phyloP scores from a whole-genome alignment of 2,329 filamentous ascomycete species.

The Verticillium zaregamsianum region DNA sequence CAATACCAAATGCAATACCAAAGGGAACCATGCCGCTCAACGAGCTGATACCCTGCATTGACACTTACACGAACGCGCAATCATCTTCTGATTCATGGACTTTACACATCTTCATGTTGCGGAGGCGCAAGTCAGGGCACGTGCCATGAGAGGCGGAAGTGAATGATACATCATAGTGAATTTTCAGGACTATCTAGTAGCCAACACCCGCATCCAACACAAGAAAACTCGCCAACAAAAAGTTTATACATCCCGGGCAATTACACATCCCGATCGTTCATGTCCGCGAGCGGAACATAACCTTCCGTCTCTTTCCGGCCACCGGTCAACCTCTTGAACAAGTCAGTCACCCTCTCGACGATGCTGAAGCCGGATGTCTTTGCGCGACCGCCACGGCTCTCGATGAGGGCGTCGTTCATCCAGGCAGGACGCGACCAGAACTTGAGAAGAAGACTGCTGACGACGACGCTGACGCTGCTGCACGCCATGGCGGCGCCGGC shows the following conservation, averaged over 20 bases:
- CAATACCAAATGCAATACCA: no score
- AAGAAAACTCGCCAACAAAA: neutral
- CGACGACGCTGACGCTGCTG: slow-evolving; percentile 85
- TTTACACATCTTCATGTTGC: no score
- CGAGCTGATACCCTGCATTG: no score
- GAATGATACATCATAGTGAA: neutral
- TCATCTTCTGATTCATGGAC: no score
- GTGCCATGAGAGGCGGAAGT: no score
- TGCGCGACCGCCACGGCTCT: slow-evolving; percentile 47
- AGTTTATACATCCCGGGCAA: neutral
- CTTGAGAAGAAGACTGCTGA: slow-evolving; percentile 77
- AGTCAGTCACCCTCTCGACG: slow-evolving; percentile 37
- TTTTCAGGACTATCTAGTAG: neutral
- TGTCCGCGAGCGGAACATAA: slow-evolving; percentile 54
- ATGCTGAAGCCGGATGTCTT: slow-evolving; percentile 38
- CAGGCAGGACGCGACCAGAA: slow-evolving; percentile 80
- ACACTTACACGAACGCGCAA: no score
- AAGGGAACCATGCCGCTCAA: no score
- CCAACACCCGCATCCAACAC: neutral
- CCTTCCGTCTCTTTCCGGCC: slow-evolving; percentile 44
- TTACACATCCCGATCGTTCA: slow-evolving; percentile 31
- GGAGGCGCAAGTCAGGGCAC: no score
- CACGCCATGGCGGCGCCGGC: slow-evolving; percentile 92
- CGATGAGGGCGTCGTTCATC: slow-evolving; percentile 71
- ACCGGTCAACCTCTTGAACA: slow-evolving; percentile 29